Percentiles rank a stretch among this genome's conserved stretches.
phyloP scores from a whole-genome alignment of 768 basidiomycete species.

The Boletus sp. region DNA sequence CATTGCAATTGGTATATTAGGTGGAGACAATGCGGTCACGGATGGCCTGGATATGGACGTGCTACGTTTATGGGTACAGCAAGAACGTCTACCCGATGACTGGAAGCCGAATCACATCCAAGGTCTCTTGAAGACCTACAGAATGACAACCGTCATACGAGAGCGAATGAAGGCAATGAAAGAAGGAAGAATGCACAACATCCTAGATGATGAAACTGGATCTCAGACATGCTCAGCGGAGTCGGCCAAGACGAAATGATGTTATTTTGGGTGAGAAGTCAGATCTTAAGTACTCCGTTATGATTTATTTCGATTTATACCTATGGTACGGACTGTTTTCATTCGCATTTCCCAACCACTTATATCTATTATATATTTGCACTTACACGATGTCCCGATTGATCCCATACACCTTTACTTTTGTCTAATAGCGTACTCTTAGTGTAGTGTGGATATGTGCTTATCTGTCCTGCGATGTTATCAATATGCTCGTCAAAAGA shows the following conservation, averaged over 20 bases:
- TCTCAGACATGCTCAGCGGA: background rate
- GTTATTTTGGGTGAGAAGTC: background rate
- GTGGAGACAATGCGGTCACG: conserved; percentile 35
- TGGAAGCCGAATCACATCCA: conserved; percentile 34
- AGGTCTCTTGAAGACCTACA: conserved; percentile 31
- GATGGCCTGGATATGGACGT: conserved; percentile 46
- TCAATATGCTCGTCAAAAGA: too few relatives aligned
- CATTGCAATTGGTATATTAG: conserved; percentile 53
- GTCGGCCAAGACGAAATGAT: conserved; percentile 19
- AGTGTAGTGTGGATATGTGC: background rate
- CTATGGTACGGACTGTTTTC: background rate
- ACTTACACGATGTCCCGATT: too few relatives aligned
- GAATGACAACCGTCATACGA: conserved; percentile 28
- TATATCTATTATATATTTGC: background rate
- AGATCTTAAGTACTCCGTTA: background rate
- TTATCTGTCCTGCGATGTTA: background rate
- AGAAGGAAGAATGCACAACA: conserved; percentile 17
- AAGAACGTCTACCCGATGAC: conserved; percentile 49
- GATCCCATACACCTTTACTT: background rate
- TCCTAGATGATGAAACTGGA: conserved; percentile 12
- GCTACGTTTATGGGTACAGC: conserved; percentile 47
- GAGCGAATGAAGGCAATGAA: conserved; percentile 27
- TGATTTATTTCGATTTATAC: conserved; percentile 6
- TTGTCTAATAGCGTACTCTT: background rate
- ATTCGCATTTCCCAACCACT: background rate